These are phyloP conservation scores for Ostreobium quekettii DNA, from an alignment of 139 green algal species.

Conservation along the genomic window DNA sequence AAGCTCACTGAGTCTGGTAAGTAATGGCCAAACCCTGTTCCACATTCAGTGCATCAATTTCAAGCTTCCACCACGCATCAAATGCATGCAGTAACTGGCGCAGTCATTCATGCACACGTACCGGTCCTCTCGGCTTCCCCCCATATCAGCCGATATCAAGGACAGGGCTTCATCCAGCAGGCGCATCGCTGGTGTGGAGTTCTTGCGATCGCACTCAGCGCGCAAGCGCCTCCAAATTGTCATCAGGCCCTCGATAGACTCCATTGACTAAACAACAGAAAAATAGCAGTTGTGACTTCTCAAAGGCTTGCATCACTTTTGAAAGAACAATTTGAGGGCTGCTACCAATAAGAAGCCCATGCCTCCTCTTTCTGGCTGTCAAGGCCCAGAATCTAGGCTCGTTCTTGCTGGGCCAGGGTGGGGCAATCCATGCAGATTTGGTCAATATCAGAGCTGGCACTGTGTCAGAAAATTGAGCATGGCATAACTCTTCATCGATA, in stretches of 20 bases:
- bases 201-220: slow-evolving; percentile 17
- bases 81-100: too few species aligned
- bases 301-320: not conserved
- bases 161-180: slow-evolving; percentile 18
- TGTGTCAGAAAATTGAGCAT: too few species aligned
- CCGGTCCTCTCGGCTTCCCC: too few species aligned
- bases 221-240: slow-evolving; percentile 18
- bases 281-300: not conserved
- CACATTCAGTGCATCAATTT: too few species aligned
- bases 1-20: too few species aligned
- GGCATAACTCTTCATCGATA: too few species aligned
- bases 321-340: not conserved
- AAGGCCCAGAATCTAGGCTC: not conserved
- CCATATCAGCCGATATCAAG: too few species aligned
- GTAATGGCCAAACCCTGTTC: too few species aligned
- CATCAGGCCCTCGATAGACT: slow-evolving; percentile 14
- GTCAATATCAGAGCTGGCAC: too few species aligned
- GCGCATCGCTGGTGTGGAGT: slow-evolving; percentile 15
- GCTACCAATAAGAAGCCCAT: not conserved
- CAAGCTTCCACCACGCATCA: too few species aligned
- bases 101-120: too few species aligned
- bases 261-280: not conserved
- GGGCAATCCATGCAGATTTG: too few species aligned
- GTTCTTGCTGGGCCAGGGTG: not conserved
- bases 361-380: not conserved